Evolutionary conservation across 306 rosid genomes (phyloP), one percentile per base, ranked within the genome.

Genomic region (Ormosia emarginata): DNA sequence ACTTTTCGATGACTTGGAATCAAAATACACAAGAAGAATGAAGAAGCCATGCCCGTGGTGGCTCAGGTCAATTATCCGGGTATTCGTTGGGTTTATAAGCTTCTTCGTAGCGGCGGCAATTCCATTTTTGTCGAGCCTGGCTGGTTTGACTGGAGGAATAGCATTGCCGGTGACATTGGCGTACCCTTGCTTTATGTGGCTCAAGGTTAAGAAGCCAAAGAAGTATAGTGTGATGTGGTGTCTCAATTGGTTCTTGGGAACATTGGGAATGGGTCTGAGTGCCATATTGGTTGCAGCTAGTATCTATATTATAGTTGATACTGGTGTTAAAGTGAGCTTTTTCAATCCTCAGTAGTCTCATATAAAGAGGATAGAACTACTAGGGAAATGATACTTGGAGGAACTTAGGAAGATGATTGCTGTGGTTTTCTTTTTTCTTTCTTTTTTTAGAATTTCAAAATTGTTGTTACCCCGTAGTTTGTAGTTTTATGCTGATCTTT

Each of bases 201-300:
- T 87, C 9, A 85, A 83, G 71, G 11, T 46, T 1, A 88, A 80
- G 81, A 88, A 86, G 55, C 91, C 91, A 6, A 83, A 74, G 17
- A 74, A 55, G 64, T 65, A 63, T 36, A 39, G 81, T 50, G 2
- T 33, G 1, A 84, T 82, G 57, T 93, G 97, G 97, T 84, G 85
- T 40, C 63, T 91, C 37, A 93, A 93, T 17, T 91, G 94, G 95
- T 67, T 80, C 14, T 86, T 93, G 29, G 97, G 97, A 4, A 67
- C 88, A 29, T 32, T 86, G 24, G 97, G 97, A 4, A 78, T 93
- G 87, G 52, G 57, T n/a, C 81, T 91, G 5, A 91, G 95, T 65
- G 88, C 7, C 2, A 2, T 87, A 14, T 34, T 90, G 75, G 37
- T 87, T 7, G 89, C 85, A 0, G 90, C 95, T 66, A 92, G 95